Base-by-base conservation (phyloP, 805 yeast genomes). In the Nakazawaea ishiwadae region DNA sequence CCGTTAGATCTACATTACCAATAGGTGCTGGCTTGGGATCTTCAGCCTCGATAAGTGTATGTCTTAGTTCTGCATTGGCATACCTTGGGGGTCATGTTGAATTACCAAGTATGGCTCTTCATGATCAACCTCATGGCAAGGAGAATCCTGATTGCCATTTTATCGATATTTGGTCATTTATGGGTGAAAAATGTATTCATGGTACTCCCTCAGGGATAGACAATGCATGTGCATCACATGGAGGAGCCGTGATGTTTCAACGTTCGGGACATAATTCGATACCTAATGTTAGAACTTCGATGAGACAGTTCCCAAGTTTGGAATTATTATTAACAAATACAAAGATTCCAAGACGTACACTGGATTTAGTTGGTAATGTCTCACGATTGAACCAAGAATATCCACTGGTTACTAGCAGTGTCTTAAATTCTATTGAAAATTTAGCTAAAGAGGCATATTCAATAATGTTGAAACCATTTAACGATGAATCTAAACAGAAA, bases 201-300 rank as follows among this genome's bases (percentile, higher is more conserved):
- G 98, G 98, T 1, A 89, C 85, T 52, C 99, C 99, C 7, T 82
- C 95, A 15, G 99, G 99, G 10, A 88, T 93, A 40, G 99, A 93
- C 59, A 93, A 93, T 56, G 89, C 96, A 0, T 97, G 91, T 37
- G 95, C 98, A 2, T 84, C 96, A 0, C 81, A 81, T 51, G 99
- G 99, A 17, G 97, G 97, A 35, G 98, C 98, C 0, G 96, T 93
- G 1, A 69, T 82, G 77, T 91, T 81, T 63, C 91, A 84, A 62
- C 75, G 95, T 53, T 66, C 58, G 66, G 62, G 63, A 14, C 63
- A 66, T 41, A 27, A 10, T 11, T 73, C 83, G 2, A 52, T 71
- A 40, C 84, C 86, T 16, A 73, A 81, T 39, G 73, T 73, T n/a
- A 65, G 88, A 47, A 76, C 82, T 8, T 71, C 80, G 15, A 79